Percentiles rank a stretch among this genome's conserved stretches.
phyloP scores from a whole-genome alignment of 257 asterid genomes.

The Marsdenia floribunda region DNA sequence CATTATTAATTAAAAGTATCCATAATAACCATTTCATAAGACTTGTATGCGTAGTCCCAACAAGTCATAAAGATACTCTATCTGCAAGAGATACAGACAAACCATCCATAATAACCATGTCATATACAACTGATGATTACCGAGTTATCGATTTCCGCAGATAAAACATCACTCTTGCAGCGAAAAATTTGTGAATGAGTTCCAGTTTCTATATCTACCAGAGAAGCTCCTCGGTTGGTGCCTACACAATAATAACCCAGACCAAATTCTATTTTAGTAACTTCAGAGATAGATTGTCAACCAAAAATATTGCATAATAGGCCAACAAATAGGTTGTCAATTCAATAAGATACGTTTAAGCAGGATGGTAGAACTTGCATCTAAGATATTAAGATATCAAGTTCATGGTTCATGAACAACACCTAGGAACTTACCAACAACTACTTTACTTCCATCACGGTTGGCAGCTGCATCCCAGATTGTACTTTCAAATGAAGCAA shows the following conservation, averaged over 20 bases:
- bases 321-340: neutral
- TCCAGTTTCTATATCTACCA: conserved; percentile 66
- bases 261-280: neutral
- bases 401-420: conserved; percentile 13
- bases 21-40: too few relatives aligned
- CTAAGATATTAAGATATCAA: neutral
- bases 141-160: conserved; percentile 49
- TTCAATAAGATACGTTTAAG: neutral
- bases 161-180: conserved; percentile 76
- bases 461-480: conserved; percentile 78
- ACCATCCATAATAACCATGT: neutral
- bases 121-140: conserved; percentile 30
- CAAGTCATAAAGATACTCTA: neutral
- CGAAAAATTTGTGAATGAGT: conserved; percentile 43
- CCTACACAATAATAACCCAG: conserved; percentile 38
- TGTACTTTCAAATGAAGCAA: conserved; percentile 54
- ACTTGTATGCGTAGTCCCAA: too few relatives aligned
- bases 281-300: neutral
- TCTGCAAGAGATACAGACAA: neutral
- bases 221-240: conserved; percentile 65
- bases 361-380: neutral
- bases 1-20: too few relatives aligned
- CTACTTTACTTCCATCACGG: conserved; percentile 51
- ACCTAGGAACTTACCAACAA: conserved; percentile 52
- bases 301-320: neutral